Base-by-base conservation (phyloP, 1,139 yeast genomes). In the Taphrina wiesneri region DNA sequence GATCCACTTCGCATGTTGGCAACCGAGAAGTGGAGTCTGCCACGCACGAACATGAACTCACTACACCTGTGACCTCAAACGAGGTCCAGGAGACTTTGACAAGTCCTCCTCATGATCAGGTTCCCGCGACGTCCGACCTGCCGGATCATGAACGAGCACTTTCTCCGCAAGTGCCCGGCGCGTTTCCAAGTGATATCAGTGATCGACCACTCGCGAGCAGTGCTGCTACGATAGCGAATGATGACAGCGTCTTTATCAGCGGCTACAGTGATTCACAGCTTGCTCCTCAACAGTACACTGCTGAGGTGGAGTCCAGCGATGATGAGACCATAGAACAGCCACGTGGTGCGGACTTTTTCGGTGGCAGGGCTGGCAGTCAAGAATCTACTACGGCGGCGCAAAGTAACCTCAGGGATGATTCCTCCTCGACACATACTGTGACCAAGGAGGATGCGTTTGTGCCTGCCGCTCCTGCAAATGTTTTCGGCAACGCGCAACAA, bases 221-320 rank as follows among this genome's bases (percentile, higher is more conserved):
- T 30, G 23, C 36, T 11, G 23, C 34, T 11, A 30, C 36, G 15
- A 26, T 49, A 6, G 11, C 30, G 7, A 21, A 21, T 13, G 41
- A 26, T 9, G 56, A 51, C n/a, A 21, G 51, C 26, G 5, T 45
- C n/a, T 21, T 45, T 28, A 19, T 28, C 13, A 7, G 4, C 2
- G 19, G 2, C 1, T 17, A 28, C 23, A 19, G 28, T 15, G 54
- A 49, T 2, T 34, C 57, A 25, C 49, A 28, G 26, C n/a, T 21
- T 7, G n/a, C 21, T 5, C 28, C 49, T 21, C 56, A 34, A 4
- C 56, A 59, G 25, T 36, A 34, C 32, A 59, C 54, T 21, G 47
- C 47, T 9, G 65, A 62, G 30, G 39, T 56, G 15, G 65, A 53
- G 13, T 62, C 65, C 25, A 54, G 65, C 39, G 65, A 53, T 46